Evolutionary conservation across 148 eudicot genomes (phyloP), one percentile per base, ranked within the genome.

Genomic region (Beta vulgaris): DNA sequence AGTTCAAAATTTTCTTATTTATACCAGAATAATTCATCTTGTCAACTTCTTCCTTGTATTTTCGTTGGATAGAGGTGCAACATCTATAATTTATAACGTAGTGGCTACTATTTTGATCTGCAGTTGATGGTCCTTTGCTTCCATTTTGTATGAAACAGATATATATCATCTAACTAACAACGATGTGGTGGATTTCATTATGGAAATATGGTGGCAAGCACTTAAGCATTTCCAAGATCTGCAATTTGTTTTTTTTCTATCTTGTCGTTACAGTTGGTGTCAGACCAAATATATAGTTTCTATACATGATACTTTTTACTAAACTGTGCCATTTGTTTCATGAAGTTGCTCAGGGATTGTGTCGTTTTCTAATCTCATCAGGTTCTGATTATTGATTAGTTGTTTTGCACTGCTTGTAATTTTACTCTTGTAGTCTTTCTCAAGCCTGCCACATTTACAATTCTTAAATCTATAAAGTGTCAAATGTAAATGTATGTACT

Each of bases 261-360:
- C 6, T 44, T 69, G 57, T 28, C 15, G 64, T 59, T 29, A 16
- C 64, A 31, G 18, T 29, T 59, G 32, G 6, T 29, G 29, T 35
- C 42, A 34, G 37, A 18, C 23, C 21, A 25, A 15, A 1, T 61
- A 15, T 9, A 7, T 19, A 31, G 21, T 61, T 61, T 61, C 10
- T 21, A 61, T 61, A 7, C 64, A 13, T 25, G 57, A 12, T 26
- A 59, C n/a, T 16, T 4, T 26, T 44, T 16, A 37, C 10, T 21
- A 23, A 62, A 6, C n/a, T 53, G 10, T 26, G n/a, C 10, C 31
- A 14, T 7, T 74, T 69, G 54, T 63, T 69, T 51, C 39, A 1
- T 70, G 82, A 64, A 80, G 82, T 40, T 73, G 46, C 46, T 64
- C 29, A 28, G 26, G 58, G 46, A 48, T 19, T 7, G 25, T 29